Conservation (phyloP, 805 yeast species). For the Pichia rugopelliculosa region DNA sequence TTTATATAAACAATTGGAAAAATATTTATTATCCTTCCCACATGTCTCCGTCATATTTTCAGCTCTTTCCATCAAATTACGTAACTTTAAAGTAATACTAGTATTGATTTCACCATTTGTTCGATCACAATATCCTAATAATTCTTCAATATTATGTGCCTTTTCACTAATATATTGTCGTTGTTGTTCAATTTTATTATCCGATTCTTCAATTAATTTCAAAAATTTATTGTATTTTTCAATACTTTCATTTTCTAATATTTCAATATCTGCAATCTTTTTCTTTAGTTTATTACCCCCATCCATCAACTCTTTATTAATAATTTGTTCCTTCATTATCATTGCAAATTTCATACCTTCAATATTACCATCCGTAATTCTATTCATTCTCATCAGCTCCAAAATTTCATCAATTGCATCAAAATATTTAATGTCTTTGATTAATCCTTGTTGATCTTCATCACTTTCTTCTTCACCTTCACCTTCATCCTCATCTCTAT, state of each 20-base stretch:
- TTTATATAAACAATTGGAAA: slow-evolving; percentile 34
- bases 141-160: slow-evolving; percentile 46
- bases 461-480: neutral
- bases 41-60: slow-evolving; percentile 24
- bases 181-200: slow-evolving; percentile 16
- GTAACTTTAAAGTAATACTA: slow-evolving; percentile 53
- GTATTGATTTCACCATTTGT: slow-evolving; percentile 70
- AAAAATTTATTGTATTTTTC: slow-evolving; percentile 15
- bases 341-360: slow-evolving; percentile 3
- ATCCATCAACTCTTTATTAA: neutral
- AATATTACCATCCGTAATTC: neutral
- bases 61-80: slow-evolving; percentile 46
- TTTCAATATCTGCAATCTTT: slow-evolving; percentile 25
- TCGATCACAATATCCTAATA: slow-evolving; percentile 57
- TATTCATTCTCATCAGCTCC: neutral
- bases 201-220: slow-evolving; percentile 17
- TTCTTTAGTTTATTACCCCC: slow-evolving; percentile 12
- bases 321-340: slow-evolving; percentile 1
- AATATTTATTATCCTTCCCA: slow-evolving; percentile 25
- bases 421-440: neutral
- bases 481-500: too few species aligned
- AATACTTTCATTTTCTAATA: slow-evolving; percentile 24
- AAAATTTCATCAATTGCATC: slow-evolving; percentile 7
- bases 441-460: too few species aligned
- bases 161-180: slow-evolving; percentile 17